These are phyloP conservation scores for Fusarium phyllophilum DNA, from an alignment of 2,329 filamentous ascomycete species.

Conservation along the genomic window DNA sequence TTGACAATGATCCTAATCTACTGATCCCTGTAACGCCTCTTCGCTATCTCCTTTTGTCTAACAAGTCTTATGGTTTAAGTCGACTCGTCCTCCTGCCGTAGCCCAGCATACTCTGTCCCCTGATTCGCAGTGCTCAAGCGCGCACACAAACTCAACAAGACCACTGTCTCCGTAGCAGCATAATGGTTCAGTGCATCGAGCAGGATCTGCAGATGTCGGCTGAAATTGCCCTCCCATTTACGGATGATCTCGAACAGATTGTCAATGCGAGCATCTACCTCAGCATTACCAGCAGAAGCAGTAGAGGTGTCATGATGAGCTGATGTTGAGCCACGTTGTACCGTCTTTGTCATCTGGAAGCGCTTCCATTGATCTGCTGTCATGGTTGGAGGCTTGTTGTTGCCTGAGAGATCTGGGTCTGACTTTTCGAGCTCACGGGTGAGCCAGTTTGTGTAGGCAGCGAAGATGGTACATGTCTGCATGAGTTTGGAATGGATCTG, in stretches of 20 bases:
- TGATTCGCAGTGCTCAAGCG: conserved; percentile 84
- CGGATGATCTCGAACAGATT: conserved; percentile 88
- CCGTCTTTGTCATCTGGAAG: conserved; percentile 61
- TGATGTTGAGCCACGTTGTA: conserved; percentile 50
- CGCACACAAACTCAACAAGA: conserved; percentile 87
- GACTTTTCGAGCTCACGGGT: conserved; percentile 85
- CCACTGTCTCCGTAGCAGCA: conserved; percentile 95
- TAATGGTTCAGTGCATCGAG: conserved; percentile 97
- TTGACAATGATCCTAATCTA: conserved; percentile 31
- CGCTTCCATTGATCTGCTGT: conserved; percentile 69
- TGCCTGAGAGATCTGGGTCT: conserved; percentile 78
- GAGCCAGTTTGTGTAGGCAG: conserved; percentile 87
- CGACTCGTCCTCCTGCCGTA: conserved; percentile 67
- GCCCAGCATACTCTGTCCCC: conserved; percentile 72
- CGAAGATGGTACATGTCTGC: conserved; percentile 95
- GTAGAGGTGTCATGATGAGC: conserved; percentile 49
- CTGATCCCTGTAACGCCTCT: conserved; percentile 38
- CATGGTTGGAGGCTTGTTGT: conserved; percentile 68
- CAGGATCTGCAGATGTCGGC: conserved; percentile 89
- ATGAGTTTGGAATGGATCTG: conserved; percentile 98
- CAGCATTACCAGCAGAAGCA: conserved; percentile 48
- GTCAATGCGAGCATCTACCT: conserved; percentile 64
- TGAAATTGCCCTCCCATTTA: conserved; percentile 95
- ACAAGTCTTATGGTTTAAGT: conserved; percentile 15
- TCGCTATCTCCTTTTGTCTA: background rate